These are phyloP conservation scores for Scutellaria baicalensis DNA, from an alignment of 257 asterid species.

Conservation along the genomic window DNA sequence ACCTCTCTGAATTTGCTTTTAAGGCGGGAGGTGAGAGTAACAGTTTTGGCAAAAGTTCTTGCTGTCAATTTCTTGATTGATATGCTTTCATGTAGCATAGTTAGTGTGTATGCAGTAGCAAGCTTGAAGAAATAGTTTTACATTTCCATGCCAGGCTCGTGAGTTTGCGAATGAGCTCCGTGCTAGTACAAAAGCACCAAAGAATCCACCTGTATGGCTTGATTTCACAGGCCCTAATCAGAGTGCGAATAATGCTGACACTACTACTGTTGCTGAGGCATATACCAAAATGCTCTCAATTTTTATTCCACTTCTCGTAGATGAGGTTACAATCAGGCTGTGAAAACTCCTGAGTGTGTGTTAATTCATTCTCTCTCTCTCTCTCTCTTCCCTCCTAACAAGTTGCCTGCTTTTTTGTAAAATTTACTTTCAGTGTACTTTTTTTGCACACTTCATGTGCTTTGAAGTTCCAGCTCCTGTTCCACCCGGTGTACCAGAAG, in stretches of 20 bases:
- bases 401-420: not conserved
- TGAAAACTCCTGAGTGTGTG: constrained; percentile 7
- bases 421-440: constrained; percentile 62
- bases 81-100: not conserved
- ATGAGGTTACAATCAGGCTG: constrained; percentile 58
- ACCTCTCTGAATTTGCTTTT: constrained; percentile 86
- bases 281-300: constrained; percentile 79
- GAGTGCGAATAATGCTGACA: constrained; percentile 57
- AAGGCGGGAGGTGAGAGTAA: constrained; percentile 78
- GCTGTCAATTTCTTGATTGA: not conserved
- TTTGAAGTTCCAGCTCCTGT: constrained; percentile 81
- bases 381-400: not conserved
- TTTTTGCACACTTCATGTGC: constrained; percentile 97
- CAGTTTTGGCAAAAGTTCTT: constrained; percentile 18
- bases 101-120: not conserved
- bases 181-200: constrained; percentile 73
- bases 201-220: constrained; percentile 74
- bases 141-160: constrained; percentile 64
- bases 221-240: constrained; percentile 75
- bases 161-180: constrained; percentile 98
- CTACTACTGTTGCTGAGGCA: constrained; percentile 82
- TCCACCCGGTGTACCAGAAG: constrained; percentile 56
- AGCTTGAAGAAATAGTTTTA: constrained; percentile 14
- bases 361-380: not conserved
- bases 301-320: constrained; percentile 88